Evolutionary conservation across 768 basidiomycete genomes (phyloP).

Genomic region (Pleurotus giganteus): DNA sequence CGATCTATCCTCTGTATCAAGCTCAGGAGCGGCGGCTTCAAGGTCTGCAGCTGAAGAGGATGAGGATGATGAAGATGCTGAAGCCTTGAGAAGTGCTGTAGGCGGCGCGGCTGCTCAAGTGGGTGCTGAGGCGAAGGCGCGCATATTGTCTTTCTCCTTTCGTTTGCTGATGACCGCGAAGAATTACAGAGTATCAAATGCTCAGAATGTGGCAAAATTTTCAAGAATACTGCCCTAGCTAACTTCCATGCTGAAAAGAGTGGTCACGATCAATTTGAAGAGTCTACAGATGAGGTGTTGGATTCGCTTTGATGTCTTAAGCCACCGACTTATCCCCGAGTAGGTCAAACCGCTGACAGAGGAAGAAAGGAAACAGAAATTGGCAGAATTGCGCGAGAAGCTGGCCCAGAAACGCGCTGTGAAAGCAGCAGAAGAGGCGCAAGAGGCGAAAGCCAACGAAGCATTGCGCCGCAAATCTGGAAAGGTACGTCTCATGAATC

Average conservation of each 20-base stretch:
- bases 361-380: constrained; percentile 83
- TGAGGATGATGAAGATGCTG: constrained; percentile 75
- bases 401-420: constrained; percentile 76
- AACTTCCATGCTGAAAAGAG: constrained; percentile 94
- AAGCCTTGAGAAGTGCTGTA: constrained; percentile 49
- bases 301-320: neutral
- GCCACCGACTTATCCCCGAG: neutral
- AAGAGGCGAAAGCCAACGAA: constrained; percentile 74
- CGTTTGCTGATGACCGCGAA: neutral
- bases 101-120: constrained; percentile 35
- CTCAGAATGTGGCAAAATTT: constrained; percentile 80
- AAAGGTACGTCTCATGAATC: constrained; percentile 47
- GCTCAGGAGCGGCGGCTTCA: constrained; percentile 23
- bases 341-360: constrained; percentile 94
- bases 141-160: constrained; percentile 10
- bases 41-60: constrained; percentile 27
- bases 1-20: constrained; percentile 45
- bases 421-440: constrained; percentile 71
- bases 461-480: constrained; percentile 81
- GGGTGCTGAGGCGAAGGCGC: constrained; percentile 59
- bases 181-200: constrained; percentile 74
- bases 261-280: constrained; percentile 95
- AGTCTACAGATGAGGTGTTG: constrained; percentile 86
- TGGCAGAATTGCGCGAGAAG: constrained; percentile 75
- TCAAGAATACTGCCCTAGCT: constrained; percentile 82